phyloP scores from a whole-genome alignment of 1,284 basidiomycete genomes.

The Trichosporon sp. region DNA sequence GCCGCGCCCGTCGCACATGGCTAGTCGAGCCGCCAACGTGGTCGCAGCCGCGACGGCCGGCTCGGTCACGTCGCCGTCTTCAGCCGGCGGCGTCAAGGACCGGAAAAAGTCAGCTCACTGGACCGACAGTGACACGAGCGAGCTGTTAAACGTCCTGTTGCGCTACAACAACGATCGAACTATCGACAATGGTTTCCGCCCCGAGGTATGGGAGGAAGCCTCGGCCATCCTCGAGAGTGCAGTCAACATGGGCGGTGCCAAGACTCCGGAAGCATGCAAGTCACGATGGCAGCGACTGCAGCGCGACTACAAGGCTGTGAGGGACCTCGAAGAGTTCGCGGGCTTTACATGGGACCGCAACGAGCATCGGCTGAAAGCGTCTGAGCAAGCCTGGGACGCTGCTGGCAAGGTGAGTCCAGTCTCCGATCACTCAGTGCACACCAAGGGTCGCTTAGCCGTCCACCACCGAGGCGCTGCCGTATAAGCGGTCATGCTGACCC shows the following conservation, averaged over 20 bases:
- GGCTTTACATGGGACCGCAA: conserved; percentile 44
- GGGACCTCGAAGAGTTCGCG: conserved; percentile 40
- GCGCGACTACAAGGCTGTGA: conserved; percentile 48
- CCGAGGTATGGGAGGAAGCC: conserved; percentile 50
- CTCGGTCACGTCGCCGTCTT: conserved; percentile 33
- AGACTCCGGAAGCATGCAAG: conserved; percentile 53
- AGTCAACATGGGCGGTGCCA: conserved; percentile 47
- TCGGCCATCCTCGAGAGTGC: conserved; percentile 34
- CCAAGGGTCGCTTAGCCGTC: background rate
- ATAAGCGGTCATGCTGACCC: conserved; percentile 18
- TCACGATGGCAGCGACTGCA: conserved; percentile 52
- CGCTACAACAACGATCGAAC: conserved; percentile 45
- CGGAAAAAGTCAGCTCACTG: conserved; percentile 51
- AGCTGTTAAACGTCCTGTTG: conserved; percentile 41
- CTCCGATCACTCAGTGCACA: background rate
- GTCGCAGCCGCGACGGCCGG: conserved; percentile 15
- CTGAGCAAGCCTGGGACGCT: conserved; percentile 41
- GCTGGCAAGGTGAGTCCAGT: conserved; percentile 36
- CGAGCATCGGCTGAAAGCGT: conserved; percentile 38
- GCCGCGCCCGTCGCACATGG: conserved; percentile 9
- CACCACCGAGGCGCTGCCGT: background rate
- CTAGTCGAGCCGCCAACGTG: conserved; percentile 16
- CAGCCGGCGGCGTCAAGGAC: conserved; percentile 37
- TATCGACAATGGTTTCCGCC: conserved; percentile 51
- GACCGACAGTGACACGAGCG: conserved; percentile 46